phyloP scores from a whole-genome alignment of 164 flowering plant species.

The Buxus sempervirens region DNA sequence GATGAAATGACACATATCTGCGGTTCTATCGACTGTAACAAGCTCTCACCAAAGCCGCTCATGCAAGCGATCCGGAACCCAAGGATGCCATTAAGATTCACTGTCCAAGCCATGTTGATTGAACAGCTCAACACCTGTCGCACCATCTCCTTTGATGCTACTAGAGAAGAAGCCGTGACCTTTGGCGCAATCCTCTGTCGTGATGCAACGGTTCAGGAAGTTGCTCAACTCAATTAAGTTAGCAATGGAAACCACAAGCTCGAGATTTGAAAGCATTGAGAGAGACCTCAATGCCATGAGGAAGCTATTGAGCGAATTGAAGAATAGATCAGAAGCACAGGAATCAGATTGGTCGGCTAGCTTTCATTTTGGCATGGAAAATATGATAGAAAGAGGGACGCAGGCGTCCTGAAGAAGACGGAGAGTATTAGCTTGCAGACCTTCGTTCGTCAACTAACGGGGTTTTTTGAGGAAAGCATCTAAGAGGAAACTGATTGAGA shows the following conservation, averaged over 20 bases:
- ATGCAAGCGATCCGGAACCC: constrained; percentile 79
- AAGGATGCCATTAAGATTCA: constrained; percentile 65
- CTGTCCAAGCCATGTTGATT: constrained; percentile 76
- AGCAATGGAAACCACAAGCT: constrained; percentile 53
- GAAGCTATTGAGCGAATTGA: constrained; percentile 30
- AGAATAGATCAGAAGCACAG: constrained; percentile 11
- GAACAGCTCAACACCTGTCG: constrained; percentile 74
- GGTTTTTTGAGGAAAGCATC: no score
- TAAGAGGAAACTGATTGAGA: no score
- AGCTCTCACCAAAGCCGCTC: constrained; percentile 51
- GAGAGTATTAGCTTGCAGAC: no score
- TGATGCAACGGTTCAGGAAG: constrained; percentile 61
- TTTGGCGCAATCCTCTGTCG: constrained; percentile 67
- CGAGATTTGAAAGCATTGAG: constrained; percentile 58
- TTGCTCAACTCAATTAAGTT: constrained; percentile 50
- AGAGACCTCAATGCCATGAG: constrained; percentile 57
- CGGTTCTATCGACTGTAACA: constrained; percentile 58
- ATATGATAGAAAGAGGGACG: constrained; percentile 33
- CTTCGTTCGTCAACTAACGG: no score
- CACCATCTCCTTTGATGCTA: constrained; percentile 29
- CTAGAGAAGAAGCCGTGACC: constrained; percentile 21
- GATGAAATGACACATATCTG: constrained; percentile 51
- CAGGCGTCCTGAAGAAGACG: no score
- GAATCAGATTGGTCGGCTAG: constrained; percentile 47
- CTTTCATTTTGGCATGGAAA: constrained; percentile 38